Percentiles rank a stretch among this genome's conserved stretches.
phyloP scores from a whole-genome alignment of 2,329 filamentous ascomycete genomes.

The Phoma sp. region DNA sequence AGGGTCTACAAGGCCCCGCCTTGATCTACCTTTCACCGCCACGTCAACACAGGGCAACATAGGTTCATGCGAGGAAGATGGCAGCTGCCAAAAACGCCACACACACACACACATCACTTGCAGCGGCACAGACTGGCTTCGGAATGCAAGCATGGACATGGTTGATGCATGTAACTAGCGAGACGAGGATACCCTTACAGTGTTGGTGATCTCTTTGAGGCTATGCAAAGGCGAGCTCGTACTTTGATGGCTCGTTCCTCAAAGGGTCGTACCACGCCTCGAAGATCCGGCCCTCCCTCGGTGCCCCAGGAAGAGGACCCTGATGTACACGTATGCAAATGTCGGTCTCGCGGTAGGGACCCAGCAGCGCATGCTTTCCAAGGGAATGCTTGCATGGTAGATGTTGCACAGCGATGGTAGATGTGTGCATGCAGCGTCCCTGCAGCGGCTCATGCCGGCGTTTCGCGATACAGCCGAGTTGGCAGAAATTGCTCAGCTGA shows the following conservation, averaged over 20 bases:
- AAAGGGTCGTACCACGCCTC: too few species aligned
- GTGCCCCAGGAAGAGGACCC: neutral
- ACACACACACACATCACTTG: constrained; percentile 5
- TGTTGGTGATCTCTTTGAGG: neutral
- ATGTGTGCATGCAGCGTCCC: constrained; percentile 1
- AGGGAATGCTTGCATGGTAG: neutral
- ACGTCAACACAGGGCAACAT: constrained; percentile 4
- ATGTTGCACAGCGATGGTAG: neutral
- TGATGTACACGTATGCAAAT: constrained; percentile 7
- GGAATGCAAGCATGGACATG: neutral
- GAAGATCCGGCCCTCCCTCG: neutral
- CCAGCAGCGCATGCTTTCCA: neutral
- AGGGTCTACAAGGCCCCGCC: too few species aligned
- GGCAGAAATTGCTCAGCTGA: neutral
- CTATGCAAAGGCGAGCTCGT: neutral
- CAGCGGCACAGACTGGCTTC: neutral
- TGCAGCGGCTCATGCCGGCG: neutral
- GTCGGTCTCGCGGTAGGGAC: neutral
- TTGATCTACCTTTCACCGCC: constrained; percentile 3
- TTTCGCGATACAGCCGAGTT: neutral
- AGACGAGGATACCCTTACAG: neutral
- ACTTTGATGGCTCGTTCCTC: too few species aligned
- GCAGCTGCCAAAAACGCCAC: neutral
- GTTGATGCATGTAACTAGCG: neutral
- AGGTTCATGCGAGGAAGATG: neutral